Conservation (phyloP, 345 rosid species). For the Eucalyptus decipiens region DNA sequence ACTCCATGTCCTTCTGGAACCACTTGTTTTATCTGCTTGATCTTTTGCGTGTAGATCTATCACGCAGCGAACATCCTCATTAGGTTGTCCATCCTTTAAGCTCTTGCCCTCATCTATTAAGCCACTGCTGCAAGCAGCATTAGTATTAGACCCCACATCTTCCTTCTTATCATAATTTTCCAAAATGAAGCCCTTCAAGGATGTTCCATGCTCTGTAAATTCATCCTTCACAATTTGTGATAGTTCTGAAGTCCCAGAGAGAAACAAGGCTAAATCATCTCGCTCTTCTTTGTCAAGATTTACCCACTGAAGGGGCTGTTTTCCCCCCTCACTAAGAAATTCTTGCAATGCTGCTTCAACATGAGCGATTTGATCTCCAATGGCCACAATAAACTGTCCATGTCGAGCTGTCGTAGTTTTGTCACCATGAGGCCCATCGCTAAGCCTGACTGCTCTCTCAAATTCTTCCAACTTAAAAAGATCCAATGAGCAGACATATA, state of each 20-base stretch:
- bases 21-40: conserved; percentile 18
- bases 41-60: conserved; percentile 26
- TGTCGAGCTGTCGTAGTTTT: conserved; percentile 51
- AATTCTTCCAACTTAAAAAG: conserved; percentile 59
- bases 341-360: conserved; percentile 52
- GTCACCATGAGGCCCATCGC: conserved; percentile 36
- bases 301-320: conserved; percentile 60
- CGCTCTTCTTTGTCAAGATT: conserved; percentile 71
- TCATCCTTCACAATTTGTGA: conserved; percentile 15
- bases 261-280: conserved; percentile 73
- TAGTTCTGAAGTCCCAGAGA: conserved; percentile 43
- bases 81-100: conserved; percentile 11
- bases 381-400: conserved; percentile 59
- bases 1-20: conserved; percentile 50
- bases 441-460: conserved; percentile 64
- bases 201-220: conserved; percentile 6
- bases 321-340: conserved; percentile 41
- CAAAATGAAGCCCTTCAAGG: conserved; percentile 1
- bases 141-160: conserved; percentile 5
- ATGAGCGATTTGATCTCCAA: conserved; percentile 47
- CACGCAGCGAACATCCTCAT: conserved; percentile 12
- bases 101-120: not conserved
- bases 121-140: conserved; percentile 17
- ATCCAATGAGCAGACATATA: not conserved
- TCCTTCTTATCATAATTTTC: conserved; percentile 13